Evolutionary conservation across 805 yeast species (phyloP), one percentile per base, ranked within the genome.

Genomic region (Wickerhamomyces xylosicus): DNA sequence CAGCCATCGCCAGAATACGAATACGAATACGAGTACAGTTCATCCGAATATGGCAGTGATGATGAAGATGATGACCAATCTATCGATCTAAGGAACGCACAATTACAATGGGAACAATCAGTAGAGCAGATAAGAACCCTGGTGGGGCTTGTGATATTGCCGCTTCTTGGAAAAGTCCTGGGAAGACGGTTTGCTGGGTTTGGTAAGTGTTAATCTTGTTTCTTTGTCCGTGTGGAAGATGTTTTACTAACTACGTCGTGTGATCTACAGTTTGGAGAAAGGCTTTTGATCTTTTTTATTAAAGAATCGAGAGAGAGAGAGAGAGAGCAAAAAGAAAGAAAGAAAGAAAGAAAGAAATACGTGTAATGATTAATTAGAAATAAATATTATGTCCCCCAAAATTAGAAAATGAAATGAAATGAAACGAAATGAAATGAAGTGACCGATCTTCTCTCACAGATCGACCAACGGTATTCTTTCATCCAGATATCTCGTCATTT

Each of bases 21-120:
- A 25, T 25, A 25, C 14, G 29, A 25, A 25, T 25, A 31, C 19
- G 33, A 38, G 17, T 31, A 18, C 21, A 34, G 19, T 5, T 37
- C 41, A 17, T 41, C 44, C 6, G 53, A 48, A 6, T 34, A 44
- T 28, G 46, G 41, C 5, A 43, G 44, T 10, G 50, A 44, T 11
- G 50, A 47, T 11, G 29, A 47, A 3, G 54, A 52, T 19, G 40
- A 39, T 1, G 59, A 58, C 25, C 43, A 51, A 11, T 57, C 54
- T 8, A 39, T 61, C 35, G 44, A 56, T 16, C 13, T 31, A 11
- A 31, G 19, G 15, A 59, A 73, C 28, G 79, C 85, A 1, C 83
- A 79, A 48, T 67, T 74, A 46, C 85, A 81, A 49, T 81, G 87
- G 87, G 83, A 80, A 38, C 83, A 77, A 48, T 76, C 81, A 28